Evolutionary conservation across 225 moss, liverwort and hornwort species (phyloP).

Genomic region (Antitrichia curtipendula): DNA sequence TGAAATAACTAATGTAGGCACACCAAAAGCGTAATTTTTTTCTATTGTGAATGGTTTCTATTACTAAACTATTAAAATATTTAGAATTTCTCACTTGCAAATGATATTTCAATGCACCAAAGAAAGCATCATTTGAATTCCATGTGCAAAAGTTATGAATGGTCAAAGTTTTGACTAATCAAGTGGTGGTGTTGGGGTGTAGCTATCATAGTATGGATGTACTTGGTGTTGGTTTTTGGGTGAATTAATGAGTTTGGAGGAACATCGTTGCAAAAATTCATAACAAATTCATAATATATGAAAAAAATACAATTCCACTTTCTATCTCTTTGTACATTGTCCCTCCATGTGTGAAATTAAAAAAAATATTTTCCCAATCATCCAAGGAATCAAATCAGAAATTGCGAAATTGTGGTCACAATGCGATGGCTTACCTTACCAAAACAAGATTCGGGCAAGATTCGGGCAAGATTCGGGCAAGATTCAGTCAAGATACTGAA

Average conservation of each 20-base stretch:
- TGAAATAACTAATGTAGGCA: not conserved
- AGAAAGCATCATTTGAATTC: not conserved
- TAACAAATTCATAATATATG: not conserved
- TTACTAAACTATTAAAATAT: not conserved
- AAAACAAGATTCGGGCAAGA: not conserved
- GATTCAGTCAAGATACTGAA: not conserved
- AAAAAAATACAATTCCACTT: not conserved
- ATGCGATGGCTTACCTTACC: not conserved
- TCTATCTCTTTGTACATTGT: not conserved
- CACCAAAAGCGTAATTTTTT: not conserved
- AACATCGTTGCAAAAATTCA: not conserved
- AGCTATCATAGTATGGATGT: not conserved
- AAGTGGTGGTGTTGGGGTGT: rapidly evolving
- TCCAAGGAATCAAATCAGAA: not conserved
- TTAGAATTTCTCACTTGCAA: not conserved
- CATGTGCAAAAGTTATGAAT: rapidly evolving
- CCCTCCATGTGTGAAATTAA: rapidly evolving
- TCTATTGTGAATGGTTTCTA: not conserved
- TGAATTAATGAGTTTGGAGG: not conserved
- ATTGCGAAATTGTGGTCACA: not conserved
- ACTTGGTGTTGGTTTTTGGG: rapidly evolving
- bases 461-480: no score
- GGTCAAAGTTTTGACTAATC: not conserved
- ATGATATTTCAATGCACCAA: not conserved
- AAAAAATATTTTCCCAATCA: not conserved